These are phyloP conservation scores for Calamus simplicifolius DNA, from an alignment of 176 grass and related monocot genomes.

Conservation along the genomic window DNA sequence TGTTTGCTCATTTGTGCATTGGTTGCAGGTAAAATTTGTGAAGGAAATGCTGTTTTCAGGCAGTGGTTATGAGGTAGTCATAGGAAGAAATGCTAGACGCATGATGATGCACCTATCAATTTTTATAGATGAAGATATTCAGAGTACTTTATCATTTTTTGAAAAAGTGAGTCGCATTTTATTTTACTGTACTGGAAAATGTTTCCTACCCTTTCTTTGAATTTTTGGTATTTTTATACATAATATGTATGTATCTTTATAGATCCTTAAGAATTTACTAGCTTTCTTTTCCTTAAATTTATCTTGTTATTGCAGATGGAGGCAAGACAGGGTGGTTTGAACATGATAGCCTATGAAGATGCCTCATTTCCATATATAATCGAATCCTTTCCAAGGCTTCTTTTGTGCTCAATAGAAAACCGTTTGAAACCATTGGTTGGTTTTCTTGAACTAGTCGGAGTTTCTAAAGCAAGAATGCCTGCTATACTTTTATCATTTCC, in stretches of 20 bases:
- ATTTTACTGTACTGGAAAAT: constrained; percentile 5
- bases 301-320: constrained; percentile 59
- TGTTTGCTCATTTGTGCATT: constrained; percentile 7
- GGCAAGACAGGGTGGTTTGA: constrained; percentile 67
- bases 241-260: too few species aligned
- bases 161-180: constrained; percentile 51
- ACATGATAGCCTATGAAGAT: constrained; percentile 51
- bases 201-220: neutral
- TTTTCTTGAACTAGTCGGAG: constrained; percentile 28
- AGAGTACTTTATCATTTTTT: constrained; percentile 76
- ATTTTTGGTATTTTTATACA: neutral
- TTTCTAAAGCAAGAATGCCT: constrained; percentile 7
- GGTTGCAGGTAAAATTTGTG: constrained; percentile 59
- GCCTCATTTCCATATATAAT: constrained; percentile 63
- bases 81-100: constrained; percentile 64
- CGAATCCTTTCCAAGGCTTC: constrained; percentile 86
- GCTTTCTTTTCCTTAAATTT: neutral
- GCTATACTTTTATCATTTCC: constrained; percentile 55
- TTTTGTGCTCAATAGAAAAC: constrained; percentile 48
- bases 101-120: constrained; percentile 82
- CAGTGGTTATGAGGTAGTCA: constrained; percentile 32
- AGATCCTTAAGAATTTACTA: neutral
- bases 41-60: constrained; percentile 60
- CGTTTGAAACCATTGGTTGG: constrained; percentile 54
- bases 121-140: constrained; percentile 62